Base-by-base conservation (phyloP, 768 basidiomycete genomes). In the Leucogyrophana mollusca region DNA sequence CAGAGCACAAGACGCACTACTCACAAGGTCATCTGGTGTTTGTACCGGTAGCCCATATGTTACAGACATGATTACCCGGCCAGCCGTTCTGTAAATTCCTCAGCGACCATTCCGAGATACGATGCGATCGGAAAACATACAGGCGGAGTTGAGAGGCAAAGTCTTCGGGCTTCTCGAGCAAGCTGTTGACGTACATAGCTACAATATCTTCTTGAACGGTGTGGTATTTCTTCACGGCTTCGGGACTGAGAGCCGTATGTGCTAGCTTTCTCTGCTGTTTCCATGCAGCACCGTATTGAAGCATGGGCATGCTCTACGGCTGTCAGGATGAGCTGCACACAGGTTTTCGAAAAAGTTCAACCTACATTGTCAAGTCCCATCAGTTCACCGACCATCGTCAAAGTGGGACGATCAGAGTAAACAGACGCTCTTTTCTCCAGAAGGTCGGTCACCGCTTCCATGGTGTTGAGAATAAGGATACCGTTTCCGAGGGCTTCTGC, bases 341-440 rank as follows among this genome's bases (percentile, higher is more conserved):
- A n/a, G n/a, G 9, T 4, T 16, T 39, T 18, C 17, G 17, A 23
- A 20, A 30, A 30, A 13, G 18, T 17, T n/a, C 17, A 20, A 23
- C 51, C 9, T 38, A 51, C 60, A 0, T 51, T 38, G 27, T 44
- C 50, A 49, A 65, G 38, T 4, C 53, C 53, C 58, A 66, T 65
- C 57, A 73, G 58, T 23, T 68, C 67, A 11, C 68, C 65, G 6
- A 62, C 63, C 41, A 73, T 66, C 1, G 60, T 58, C n/a, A 72
- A 66, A 14, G 47, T 55, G 3, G 68, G 65, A 4, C 66, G 53
- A 33, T 64, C 49, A 6, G 68, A 68, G 36, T 69, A 68, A 16
- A 56, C 59, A 14, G 16, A 40, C 1, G 49, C 51, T n/a, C 59
- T 46, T 40, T 57, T 57, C 3, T 64, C 68, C 8, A 69, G 40